Evolutionary conservation across 441 rosid genomes (phyloP), one percentile per base, ranked within the genome.

Genomic region (Gossypium armourianum): DNA sequence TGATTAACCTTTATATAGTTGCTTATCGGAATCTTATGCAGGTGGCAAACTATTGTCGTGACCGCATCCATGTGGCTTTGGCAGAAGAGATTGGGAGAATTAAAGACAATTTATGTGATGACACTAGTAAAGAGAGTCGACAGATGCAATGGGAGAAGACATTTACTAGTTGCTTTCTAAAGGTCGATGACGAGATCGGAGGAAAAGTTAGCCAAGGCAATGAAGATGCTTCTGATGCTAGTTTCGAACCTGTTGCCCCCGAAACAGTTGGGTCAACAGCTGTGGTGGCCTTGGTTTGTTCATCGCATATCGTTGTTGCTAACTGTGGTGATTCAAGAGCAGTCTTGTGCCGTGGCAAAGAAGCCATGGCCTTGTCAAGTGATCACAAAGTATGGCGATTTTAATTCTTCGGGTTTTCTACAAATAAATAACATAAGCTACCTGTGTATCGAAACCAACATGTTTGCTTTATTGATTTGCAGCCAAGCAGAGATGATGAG

Each of bases 271-370:
- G 96, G 55, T 92, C 96, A 26, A 89, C 95, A 0, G 97, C 95
- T 56, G 93, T 91, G 54, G 94, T 88, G 49, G 91, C 91, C 10
- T 75, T 92, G 68, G 86, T 91, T 65, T 88, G 90, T 72, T 86
- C 97, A 20, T 91, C 96, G 2, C 97, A 89, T 76, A 85, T 91
- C 24, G 80, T 88, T 49, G 90, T 88, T 63, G 86, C 92, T 49
- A 89, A 87, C 75, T 91, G 97, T 70, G 97, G 97, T 68, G 94
- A 91, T 77, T 91, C 97, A 12, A 85, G 95, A 81, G 93, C 93
- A 9, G 95, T 89, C 65, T 77, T 91, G 61, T 85, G 78, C 63
- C 96, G 93, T 16, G 95, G 97, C 79, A 90, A 86, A 82, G 90
- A 84, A 62, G 64, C 90, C 4, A 76, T 86, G 78, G 82, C 95